Evolutionary conservation across 2,329 filamentous ascomycete genomes (phyloP), one percentile per base, ranked within the genome.

Genomic region (Aspergillus sp.): DNA sequence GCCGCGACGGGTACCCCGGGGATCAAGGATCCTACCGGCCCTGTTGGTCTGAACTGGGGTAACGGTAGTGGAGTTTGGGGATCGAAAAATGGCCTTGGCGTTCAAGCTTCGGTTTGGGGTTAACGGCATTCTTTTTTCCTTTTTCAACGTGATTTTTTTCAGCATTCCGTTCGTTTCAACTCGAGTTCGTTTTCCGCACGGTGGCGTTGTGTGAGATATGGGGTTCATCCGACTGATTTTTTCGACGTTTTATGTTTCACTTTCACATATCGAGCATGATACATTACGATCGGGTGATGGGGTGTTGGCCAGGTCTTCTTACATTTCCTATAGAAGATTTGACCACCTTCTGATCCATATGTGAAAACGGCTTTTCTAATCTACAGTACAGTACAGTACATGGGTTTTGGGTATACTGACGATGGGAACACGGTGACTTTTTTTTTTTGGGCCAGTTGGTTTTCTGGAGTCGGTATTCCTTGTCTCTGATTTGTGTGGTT

Each of bases 21-120:
- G 4, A 42, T 55, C 33, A 80, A 19, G 19, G 19, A 19, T 19
- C 19, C 19, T 19, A 2, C 19, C 19, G 19, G 19, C 19, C 19
- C 19, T 19, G 19, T 19, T 19, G 19, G 19, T 19, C 19, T 19
- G 19, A 19, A 82, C 50, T 95, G 90, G 90, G 83, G 86, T 46
- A 84, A 82, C 62, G 85, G 86, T 55, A 84, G 83, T 54, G 85
- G 83, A 35, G 87, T 91, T 41, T 95, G 90, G 90, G 86, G 88
- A 49, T 84, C 83, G 60, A 88, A 86, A 61, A 86, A 83, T 54
- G 81, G 82, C 43, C 81, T 94, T 51, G 87, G 89, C 54, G 86
- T 90, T 51, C 88, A 94, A 66, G 89, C 90, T 54, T 94, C 88
- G 54, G 91, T 96, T 57, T 97, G 90, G 90, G 90, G 90, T 58